Conservation (phyloP, 371 early-diverging fungal genomes). For the Rhizopus sp. region DNA sequence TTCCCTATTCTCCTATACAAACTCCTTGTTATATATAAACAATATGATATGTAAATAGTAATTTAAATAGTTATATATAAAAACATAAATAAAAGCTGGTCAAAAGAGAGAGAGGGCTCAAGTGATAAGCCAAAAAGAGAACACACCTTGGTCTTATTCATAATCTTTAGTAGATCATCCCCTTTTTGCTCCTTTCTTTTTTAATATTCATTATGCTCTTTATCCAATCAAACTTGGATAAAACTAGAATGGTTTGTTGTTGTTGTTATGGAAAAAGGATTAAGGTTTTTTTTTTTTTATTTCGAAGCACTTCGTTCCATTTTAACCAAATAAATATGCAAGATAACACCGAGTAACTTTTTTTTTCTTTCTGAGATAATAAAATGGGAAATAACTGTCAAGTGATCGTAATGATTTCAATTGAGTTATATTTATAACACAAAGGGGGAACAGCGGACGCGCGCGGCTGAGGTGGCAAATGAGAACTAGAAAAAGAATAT, state of each 20-base stretch:
- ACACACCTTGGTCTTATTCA: not conserved
- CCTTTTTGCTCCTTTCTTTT: not conserved
- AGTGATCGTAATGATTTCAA: conserved; percentile 2
- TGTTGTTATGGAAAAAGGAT: not conserved
- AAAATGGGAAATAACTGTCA: conserved; percentile 7
- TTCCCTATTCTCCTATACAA: not conserved
- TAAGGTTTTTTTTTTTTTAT: conserved; percentile 4
- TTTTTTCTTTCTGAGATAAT: no score
- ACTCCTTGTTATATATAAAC: no score
- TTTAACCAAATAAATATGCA: conserved; percentile 7
- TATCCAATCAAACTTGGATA: not conserved
- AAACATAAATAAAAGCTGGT: not conserved
- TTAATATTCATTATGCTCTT: conserved; percentile 1
- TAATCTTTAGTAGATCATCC: conserved; percentile 6
- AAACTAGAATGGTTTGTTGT: conserved; percentile 1
- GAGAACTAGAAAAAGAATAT: no score
- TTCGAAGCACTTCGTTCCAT: conserved; percentile 11
- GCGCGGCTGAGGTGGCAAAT: not conserved
- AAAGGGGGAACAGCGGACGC: not conserved
- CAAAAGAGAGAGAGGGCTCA: not conserved
- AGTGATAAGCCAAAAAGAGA: not conserved
- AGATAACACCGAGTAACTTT: conserved; percentile 4
- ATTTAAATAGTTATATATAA: no score
- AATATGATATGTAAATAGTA: no score
- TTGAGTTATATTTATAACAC: not conserved